A percentile compares a stretch with the other conserved stretches of the same genome.
phyloP scores from a whole-genome alignment of 139 green algal genomes.

The Yamagishiella unicocca region DNA sequence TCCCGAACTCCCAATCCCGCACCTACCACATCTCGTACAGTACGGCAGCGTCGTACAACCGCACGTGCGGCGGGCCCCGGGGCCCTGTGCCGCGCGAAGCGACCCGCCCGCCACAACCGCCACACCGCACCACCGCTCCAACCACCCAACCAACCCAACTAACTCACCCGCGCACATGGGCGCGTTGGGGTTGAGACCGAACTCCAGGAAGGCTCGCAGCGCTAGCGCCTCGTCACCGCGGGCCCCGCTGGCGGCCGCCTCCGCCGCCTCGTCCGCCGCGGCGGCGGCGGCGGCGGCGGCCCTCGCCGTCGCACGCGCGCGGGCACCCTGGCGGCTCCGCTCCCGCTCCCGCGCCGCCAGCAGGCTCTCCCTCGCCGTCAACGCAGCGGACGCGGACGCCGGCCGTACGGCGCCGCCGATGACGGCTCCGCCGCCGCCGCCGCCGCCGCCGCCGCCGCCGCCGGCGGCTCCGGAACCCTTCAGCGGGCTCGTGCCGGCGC shows the following conservation, averaged over 20 bases:
- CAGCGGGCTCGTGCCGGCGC: too few species aligned
- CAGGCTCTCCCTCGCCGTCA: not conserved
- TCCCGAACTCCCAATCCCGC: too few species aligned
- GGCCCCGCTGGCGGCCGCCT: not conserved
- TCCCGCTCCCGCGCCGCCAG: constrained; percentile 25
- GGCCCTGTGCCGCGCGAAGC: too few species aligned
- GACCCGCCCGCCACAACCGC: too few species aligned
- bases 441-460: not conserved
- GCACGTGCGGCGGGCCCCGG: too few species aligned
- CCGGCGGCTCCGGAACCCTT: too few species aligned
- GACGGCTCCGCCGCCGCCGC: not conserved
- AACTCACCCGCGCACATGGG: constrained; percentile 33
- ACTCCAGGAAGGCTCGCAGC: constrained; percentile 20
- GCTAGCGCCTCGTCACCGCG: not conserved
- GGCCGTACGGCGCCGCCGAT: not conserved
- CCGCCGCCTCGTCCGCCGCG: not conserved
- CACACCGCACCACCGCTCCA: too few species aligned
- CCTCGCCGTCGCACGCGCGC: not conserved
- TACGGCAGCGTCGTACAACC: too few species aligned
- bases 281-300: not conserved
- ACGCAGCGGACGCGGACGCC: not conserved
- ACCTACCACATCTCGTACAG: too few species aligned
- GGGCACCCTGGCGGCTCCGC: not conserved
- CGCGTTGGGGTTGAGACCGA: constrained; percentile 16
- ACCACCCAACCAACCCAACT: too few species aligned